Percentiles rank a stretch among this genome's conserved stretches.
phyloP scores from a whole-genome alignment of 768 basidiomycete genomes.

The Obba rivulosa region DNA sequence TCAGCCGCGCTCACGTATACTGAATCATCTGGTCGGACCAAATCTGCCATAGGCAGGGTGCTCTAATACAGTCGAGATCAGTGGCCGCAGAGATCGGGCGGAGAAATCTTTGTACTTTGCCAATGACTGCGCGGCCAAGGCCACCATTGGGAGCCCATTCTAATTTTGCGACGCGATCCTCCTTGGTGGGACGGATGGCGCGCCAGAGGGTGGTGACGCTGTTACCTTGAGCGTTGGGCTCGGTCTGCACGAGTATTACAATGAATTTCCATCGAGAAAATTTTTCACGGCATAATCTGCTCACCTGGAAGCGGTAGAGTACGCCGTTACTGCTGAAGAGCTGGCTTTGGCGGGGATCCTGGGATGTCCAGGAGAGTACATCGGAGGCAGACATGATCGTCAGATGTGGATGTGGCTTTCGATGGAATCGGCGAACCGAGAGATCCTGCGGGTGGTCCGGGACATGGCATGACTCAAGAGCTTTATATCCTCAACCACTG shows the following conservation, averaged over 20 bases:
- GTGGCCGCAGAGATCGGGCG: constrained; percentile 8
- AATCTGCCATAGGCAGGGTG: constrained; percentile 76
- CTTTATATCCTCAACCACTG: constrained; percentile 50
- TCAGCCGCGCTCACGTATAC: constrained; percentile 44
- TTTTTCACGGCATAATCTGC: constrained; percentile 19
- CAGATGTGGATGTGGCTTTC: constrained; percentile 15
- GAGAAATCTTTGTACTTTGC: constrained; percentile 49
- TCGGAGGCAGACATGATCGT: constrained; percentile 48
- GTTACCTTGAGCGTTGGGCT: constrained; percentile 54
- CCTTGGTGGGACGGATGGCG: constrained; percentile 76
- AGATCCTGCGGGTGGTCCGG: constrained; percentile 5
- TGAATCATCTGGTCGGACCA: constrained; percentile 65
- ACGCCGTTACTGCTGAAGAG: constrained; percentile 81
- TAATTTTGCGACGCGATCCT: constrained; percentile 83
- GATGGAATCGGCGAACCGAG: constrained; percentile 7
- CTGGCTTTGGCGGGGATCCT: constrained; percentile 78
- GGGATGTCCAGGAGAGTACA: constrained; percentile 81
- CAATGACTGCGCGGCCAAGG: constrained; percentile 80
- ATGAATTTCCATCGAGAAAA: constrained; percentile 1
- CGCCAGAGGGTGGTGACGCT: constrained; percentile 77
- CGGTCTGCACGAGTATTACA: constrained; percentile 45
- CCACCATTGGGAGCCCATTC: constrained; percentile 84
- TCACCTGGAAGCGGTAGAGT: constrained; percentile 75
- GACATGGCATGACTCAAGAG: constrained; percentile 8
- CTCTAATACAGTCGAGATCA: constrained; percentile 41